Evolutionary conservation across 73 alveolate genomes (phyloP), one percentile per base, ranked within the genome.

Genomic region (Blepharisma stoltei): DNA sequence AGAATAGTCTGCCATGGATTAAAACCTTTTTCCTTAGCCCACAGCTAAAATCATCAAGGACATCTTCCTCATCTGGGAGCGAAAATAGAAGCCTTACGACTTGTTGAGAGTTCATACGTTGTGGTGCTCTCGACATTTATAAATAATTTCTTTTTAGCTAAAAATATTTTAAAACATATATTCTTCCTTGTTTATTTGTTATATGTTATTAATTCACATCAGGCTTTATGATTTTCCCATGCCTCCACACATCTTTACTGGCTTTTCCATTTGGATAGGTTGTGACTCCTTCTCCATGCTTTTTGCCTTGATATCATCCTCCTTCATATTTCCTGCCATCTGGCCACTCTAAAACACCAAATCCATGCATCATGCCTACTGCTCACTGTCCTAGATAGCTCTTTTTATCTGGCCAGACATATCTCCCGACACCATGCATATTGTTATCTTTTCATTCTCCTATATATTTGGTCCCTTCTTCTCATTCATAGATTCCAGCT

Each of bases 11-110:
- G 6, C 98, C 98, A 23, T 49, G 88, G 6, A 71, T 84, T 21
- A 91, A 83, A 6, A 86, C 80, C 27, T 83, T 89, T 55, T 89
- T 82, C 23, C 78, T 66, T 45, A 82, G 32, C 6, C 93, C 84
- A 50, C 98, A 93, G 50, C 93, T 88, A 76, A 93, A 93, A 77
- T 93, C 97, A 75, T 93, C 98, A 67, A 86, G 81, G 44, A 93
- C 77, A 49, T 82, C 84, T 84, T 91, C 97, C 44, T 82, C 89
- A 66, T 86, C 79, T 11, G 86, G 83, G 45, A 93, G 82, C 41
- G 70, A 65, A 71, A 93, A 90, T 32, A 93, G 78, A 27, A 83
- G 83, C 25, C 96, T 73, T 0, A 93, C 96, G 52, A 78, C 55
- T 52, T 84, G 71, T 55, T 83, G 53, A 37, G 89, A 52, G n/a